Percentiles rank a stretch among this genome's conserved stretches.
These are phyloP conservation scores for Solanum peruvianum DNA, from an alignment of 257 asterid genomes.

Conservation along the genomic window DNA sequence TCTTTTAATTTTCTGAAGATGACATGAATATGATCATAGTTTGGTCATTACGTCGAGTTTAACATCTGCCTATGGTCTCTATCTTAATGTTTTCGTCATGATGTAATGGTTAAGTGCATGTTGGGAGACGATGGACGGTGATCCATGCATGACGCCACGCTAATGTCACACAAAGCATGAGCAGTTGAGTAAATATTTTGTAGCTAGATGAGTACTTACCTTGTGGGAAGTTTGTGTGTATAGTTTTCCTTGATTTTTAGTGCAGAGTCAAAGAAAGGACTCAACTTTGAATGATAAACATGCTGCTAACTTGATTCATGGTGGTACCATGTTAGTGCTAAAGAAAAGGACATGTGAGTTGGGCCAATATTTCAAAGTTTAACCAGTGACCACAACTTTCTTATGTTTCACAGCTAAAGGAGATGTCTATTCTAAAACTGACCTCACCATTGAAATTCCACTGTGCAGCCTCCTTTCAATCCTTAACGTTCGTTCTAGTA, in stretches of 20 bases:
- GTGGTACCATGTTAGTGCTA: background rate
- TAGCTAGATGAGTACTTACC: background rate
- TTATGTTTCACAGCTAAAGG: background rate
- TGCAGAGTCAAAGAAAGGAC: background rate
- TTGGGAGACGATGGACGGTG: background rate
- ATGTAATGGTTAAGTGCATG: background rate
- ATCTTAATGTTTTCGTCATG: background rate
- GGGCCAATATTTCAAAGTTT: background rate
- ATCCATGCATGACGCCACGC: background rate
- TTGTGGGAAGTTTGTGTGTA: background rate
- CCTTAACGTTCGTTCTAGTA: background rate
- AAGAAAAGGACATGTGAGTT: background rate
- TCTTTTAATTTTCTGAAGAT: background rate
- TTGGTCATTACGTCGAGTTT: too few species aligned
- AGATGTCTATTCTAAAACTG: background rate
- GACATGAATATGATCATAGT: background rate
- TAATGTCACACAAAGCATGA: background rate
- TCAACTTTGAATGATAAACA: background rate
- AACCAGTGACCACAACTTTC: background rate
- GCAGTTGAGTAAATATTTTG: background rate
- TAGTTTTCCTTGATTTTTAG: background rate
- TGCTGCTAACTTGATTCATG: background rate
- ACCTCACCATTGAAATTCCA: too few species aligned
- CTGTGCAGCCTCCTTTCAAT: background rate
- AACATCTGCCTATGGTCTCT: background rate